Conservation (phyloP, 2,329 filamentous ascomycete genomes). For the Phialophora verrucosa region DNA sequence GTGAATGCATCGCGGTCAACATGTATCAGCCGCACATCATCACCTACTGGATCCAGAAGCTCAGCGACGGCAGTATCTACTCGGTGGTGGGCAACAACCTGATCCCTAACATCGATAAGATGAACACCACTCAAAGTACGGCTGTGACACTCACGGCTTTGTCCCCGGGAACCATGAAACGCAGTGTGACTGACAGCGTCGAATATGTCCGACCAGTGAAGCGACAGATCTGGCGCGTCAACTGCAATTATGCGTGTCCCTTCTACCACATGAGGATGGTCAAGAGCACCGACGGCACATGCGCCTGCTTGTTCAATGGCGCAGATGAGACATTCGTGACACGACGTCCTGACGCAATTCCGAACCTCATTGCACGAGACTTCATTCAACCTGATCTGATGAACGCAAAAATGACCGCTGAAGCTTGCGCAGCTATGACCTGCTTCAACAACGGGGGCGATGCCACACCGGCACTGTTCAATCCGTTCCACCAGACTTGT, state of each 20-base stretch:
- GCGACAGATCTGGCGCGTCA: conserved; percentile 31
- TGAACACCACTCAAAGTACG: conserved; percentile 32
- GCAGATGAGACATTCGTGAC: conserved; percentile 26
- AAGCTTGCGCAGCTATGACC: conserved; percentile 37
- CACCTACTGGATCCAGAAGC: conserved; percentile 37
- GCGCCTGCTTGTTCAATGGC: conserved; percentile 35
- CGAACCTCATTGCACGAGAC: conserved; percentile 22
- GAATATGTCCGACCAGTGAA: conserved; percentile 21
- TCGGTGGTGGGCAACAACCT: conserved; percentile 36
- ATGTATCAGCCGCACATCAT: conserved; percentile 37
- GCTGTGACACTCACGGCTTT: conserved; percentile 31
- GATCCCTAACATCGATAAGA: conserved; percentile 36
- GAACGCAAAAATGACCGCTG: conserved; percentile 34
- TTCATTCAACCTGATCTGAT: conserved; percentile 28
- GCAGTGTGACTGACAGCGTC: conserved; percentile 17
- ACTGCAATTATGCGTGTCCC: conserved; percentile 30
- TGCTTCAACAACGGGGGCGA: conserved; percentile 34
- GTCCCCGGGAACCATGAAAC: conserved; percentile 21
- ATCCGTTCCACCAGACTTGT: conserved; percentile 36
- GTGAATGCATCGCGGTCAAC: conserved; percentile 38
- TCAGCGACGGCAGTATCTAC: conserved; percentile 32
- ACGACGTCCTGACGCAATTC: conserved; percentile 18
- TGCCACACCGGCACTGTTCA: conserved; percentile 35
- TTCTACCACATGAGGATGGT: conserved; percentile 32
- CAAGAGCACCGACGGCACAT: conserved; percentile 30